Conservation (phyloP, 371 early-diverging fungal genomes). For the Sporodiniella umbellata region DNA sequence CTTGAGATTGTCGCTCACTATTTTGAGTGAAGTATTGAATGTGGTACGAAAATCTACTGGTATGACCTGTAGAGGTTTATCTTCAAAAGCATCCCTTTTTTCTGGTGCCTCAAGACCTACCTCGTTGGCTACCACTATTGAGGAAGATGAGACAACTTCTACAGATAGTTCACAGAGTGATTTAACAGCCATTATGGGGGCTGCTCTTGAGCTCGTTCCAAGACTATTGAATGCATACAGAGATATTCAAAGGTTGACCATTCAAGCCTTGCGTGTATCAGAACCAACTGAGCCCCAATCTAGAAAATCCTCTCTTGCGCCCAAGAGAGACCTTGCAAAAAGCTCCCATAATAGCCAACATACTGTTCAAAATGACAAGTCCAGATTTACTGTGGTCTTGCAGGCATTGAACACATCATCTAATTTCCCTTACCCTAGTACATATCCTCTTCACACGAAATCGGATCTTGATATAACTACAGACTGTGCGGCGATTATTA, state of each 20-base stretch:
- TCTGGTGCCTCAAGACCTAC: slow-evolving; percentile 34
- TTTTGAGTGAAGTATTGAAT: slow-evolving; percentile 53
- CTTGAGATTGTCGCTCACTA: slow-evolving; percentile 49
- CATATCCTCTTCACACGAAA: slow-evolving; percentile 36
- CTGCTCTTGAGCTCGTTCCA: slow-evolving; percentile 35
- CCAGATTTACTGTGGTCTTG: slow-evolving; percentile 25
- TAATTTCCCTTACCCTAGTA: slow-evolving; percentile 34
- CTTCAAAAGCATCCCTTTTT: slow-evolving; percentile 5
- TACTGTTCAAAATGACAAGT: background rate
- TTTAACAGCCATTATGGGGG: slow-evolving; percentile 21
- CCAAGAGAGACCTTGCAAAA: background rate
- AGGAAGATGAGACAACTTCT: slow-evolving; percentile 16
- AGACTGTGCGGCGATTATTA: slow-evolving; percentile 34
- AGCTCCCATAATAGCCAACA: background rate
- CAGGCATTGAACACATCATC: slow-evolving; percentile 45
- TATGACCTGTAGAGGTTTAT: slow-evolving; percentile 23
- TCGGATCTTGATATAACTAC: slow-evolving; percentile 13
- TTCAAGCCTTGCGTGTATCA: slow-evolving; percentile 38
- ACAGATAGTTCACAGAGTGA: slow-evolving; percentile 18
- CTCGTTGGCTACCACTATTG: slow-evolving; percentile 32
- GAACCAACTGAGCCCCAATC: background rate
- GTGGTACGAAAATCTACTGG: slow-evolving; percentile 45
- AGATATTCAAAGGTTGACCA: slow-evolving; percentile 38
- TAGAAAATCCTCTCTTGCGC: no score
- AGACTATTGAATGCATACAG: slow-evolving; percentile 40